These are phyloP conservation scores for Trichoderma orchidacearum DNA, from an alignment of 495 filamentous ascomycete genomes.

Conservation along the genomic window DNA sequence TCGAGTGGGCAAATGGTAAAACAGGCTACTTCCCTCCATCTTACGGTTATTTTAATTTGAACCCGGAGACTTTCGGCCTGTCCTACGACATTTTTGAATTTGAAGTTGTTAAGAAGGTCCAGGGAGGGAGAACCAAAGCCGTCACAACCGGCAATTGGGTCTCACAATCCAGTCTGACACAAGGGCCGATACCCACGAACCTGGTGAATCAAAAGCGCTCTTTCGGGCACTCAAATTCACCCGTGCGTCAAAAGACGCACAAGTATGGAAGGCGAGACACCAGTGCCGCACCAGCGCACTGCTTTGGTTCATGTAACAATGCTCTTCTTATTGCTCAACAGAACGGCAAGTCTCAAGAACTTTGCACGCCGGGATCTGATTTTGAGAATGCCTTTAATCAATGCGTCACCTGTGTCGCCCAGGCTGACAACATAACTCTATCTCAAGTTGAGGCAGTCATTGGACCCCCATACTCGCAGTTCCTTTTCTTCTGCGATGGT, in stretches of 20 bases:
- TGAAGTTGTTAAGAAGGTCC: conserved; percentile 7
- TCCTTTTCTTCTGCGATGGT: conserved; percentile 17
- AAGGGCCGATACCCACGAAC: conserved; percentile 13
- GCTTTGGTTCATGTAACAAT: conserved; percentile 41
- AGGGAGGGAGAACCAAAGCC: conserved; percentile 15
- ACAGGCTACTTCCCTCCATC: conserved; percentile 38
- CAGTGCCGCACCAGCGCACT: conserved; percentile 26
- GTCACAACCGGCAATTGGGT: conserved; percentile 31
- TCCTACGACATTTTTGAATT: conserved; percentile 45
- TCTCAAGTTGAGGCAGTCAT: no score
- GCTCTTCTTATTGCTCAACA: conserved; percentile 30
- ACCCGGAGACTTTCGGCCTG: conserved; percentile 47
- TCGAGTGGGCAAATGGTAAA: conserved; percentile 27
- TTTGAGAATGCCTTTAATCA: conserved; percentile 21
- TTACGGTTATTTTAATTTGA: conserved; percentile 49
- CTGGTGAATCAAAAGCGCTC: conserved; percentile 1
- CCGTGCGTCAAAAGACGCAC: background rate
- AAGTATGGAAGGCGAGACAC: conserved; percentile 20
- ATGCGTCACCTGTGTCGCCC: conserved; percentile 28
- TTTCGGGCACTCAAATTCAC: background rate
- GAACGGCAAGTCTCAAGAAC: conserved; percentile 25
- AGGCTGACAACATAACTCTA: conserved; percentile 6
- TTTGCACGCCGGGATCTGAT: conserved; percentile 28
- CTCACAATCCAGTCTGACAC: conserved; percentile 27
- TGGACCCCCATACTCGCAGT: no score